Base-by-base conservation (phyloP, 2,329 filamentous ascomycete genomes). In the Nigrograna mackinnonii region DNA sequence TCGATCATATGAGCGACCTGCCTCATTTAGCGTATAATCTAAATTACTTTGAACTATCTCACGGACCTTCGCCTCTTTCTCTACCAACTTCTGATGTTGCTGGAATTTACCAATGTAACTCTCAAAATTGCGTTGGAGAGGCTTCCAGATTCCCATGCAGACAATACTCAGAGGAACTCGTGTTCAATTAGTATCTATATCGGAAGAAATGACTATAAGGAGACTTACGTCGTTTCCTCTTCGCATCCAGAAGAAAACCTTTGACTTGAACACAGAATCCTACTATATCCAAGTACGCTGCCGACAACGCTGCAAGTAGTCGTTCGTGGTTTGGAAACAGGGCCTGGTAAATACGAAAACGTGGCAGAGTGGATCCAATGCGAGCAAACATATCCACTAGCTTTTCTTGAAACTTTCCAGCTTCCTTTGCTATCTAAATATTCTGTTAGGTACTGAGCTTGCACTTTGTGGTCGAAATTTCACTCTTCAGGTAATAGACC, bases 1-100 rank as follows among this genome's bases (percentile, higher is more conserved):
- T 54, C 56, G 14, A 58, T 57, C 49, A 54, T 50, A 26, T 57
- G 51, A 1, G 56, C 47, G 2, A 55, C 19, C n/a, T n/a, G n/a
- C n/a, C n/a, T n/a, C n/a, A n/a, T n/a, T n/a, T n/a, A n/a, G n/a
- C n/a, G n/a, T n/a, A n/a, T n/a, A n/a, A n/a, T n/a, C n/a, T n/a
- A n/a, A n/a, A n/a, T n/a, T n/a, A n/a, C n/a, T n/a, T n/a, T n/a
- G n/a, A n/a, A n/a, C n/a, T n/a, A n/a, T n/a, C n/a, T n/a, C n/a
- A n/a, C n/a, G n/a, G n/a, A n/a, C n/a, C 6, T 24, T 12, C 2
- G 51, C 53, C 38, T 57, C 51, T 21, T 47, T 49, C 17, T 58
- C 50, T 6, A 55, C 48, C 2, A n/a, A 22, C 21, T 52, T 50
- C 17, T 37, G 32, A 20, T 57, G 49, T 12, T 41, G 39, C 9